Conservation (phyloP, 2,329 filamentous ascomycete genomes). For the Fusarium solani-melongenae region DNA sequence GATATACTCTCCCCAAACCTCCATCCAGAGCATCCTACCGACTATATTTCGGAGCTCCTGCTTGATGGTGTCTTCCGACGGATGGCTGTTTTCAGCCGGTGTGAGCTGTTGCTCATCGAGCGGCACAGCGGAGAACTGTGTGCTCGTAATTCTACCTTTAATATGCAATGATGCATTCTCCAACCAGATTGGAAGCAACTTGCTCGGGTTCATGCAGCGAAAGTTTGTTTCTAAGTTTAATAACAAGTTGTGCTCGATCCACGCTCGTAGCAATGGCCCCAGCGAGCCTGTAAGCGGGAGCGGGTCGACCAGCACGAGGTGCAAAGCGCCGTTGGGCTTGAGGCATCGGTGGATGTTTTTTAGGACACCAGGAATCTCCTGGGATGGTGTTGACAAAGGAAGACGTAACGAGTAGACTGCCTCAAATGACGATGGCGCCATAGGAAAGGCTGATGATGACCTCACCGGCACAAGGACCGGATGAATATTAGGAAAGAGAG, state of each 20-base stretch:
- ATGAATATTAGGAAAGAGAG: constrained; percentile 53
- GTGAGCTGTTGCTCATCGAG: constrained; percentile 33
- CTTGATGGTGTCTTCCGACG: constrained; percentile 47
- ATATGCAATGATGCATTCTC: constrained; percentile 63
- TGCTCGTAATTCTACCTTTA: constrained; percentile 55
- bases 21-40: constrained; percentile 68
- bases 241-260: constrained; percentile 71
- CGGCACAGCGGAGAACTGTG: constrained; percentile 57
- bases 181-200: constrained; percentile 68
- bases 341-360: constrained; percentile 68
- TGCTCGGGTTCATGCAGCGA: constrained; percentile 68
- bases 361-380: constrained; percentile 67
- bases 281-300: constrained; percentile 64
- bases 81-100: constrained; percentile 25
- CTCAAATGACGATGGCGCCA: constrained; percentile 58
- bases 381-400: constrained; percentile 65
- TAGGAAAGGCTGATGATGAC: constrained; percentile 49
- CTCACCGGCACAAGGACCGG: constrained; percentile 54
- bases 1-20: constrained; percentile 67
- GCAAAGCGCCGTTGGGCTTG: constrained; percentile 63
- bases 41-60: constrained; percentile 62
- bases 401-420: constrained; percentile 65
- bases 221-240: constrained; percentile 68
- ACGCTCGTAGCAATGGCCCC: constrained; percentile 66
- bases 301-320: constrained; percentile 72